Conservation (phyloP, 192 early-diverging fungal species). For the Diversispora eburnea region DNA sequence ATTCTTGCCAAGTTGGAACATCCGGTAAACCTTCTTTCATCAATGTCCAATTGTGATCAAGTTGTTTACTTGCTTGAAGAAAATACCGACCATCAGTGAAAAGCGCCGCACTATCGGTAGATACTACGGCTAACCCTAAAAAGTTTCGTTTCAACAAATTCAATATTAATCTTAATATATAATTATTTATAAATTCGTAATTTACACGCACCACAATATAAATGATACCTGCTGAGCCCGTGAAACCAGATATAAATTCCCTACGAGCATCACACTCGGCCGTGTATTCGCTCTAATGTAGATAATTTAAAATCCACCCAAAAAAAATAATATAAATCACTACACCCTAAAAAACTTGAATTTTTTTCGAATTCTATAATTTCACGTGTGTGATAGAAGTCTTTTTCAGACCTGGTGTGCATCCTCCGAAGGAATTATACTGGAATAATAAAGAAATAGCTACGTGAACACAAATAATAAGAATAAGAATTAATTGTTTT, state of each 20-base stretch:
- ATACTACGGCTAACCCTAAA: constrained; percentile 79
- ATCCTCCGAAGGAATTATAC: constrained; percentile 91
- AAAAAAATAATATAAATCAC: background rate
- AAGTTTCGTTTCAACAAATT: background rate
- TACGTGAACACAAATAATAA: background rate
- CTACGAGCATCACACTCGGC: constrained; percentile 85
- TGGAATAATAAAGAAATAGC: constrained; percentile 38
- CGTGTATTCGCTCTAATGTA: constrained; percentile 88
- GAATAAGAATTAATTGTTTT: background rate
- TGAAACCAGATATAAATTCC: constrained; percentile 90
- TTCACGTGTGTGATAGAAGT: background rate
- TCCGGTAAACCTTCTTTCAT: constrained; percentile 89
- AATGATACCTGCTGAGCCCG: constrained; percentile 84
- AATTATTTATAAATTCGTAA: background rate
- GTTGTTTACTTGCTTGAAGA: constrained; percentile 88
- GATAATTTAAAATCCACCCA: background rate
- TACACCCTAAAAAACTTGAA: background rate
- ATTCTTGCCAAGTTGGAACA: constrained; percentile 88
- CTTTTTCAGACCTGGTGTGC: constrained; percentile 76
- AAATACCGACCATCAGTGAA: constrained; percentile 99
- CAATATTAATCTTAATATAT: background rate
- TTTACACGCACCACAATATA: background rate
- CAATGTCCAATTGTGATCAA: constrained; percentile 90
- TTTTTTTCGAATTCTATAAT: background rate
- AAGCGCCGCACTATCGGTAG: constrained; percentile 71